Evolutionary conservation across 352 stramenopile species (phyloP).

Genomic region (Globisporangium abappressorium): DNA sequence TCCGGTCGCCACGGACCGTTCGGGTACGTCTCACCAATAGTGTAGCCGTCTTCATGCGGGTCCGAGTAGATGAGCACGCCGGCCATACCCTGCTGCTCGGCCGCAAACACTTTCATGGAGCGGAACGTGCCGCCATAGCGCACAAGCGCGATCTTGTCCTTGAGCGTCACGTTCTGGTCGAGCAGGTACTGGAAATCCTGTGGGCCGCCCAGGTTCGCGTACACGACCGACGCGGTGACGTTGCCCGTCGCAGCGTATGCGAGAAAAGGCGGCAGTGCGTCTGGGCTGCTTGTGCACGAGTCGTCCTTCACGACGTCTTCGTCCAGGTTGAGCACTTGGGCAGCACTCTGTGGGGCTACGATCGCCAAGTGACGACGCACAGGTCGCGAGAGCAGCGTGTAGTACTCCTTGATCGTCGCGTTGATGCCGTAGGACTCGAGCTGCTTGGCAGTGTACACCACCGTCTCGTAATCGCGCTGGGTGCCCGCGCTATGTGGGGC

Average conservation of each 20-base stretch:
- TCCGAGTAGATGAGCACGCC: constrained; percentile 90
- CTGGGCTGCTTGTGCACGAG: constrained; percentile 49
- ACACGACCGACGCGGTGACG: constrained; percentile 73
- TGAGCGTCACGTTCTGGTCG: constrained; percentile 57
- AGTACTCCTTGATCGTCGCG: constrained; percentile 61
- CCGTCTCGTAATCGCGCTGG: constrained; percentile 57
- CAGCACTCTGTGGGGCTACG: constrained; percentile 29
- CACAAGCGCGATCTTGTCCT: constrained; percentile 80
- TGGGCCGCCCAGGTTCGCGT: constrained; percentile 85
- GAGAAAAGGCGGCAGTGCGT: constrained; percentile 72
- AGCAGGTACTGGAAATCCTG: constrained; percentile 81
- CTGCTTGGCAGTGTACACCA: constrained; percentile 48
- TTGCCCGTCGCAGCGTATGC: constrained; percentile 80
- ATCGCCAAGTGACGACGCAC: constrained; percentile 42
- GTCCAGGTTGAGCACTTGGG: constrained; percentile 52
- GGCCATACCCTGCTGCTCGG: constrained; percentile 68
- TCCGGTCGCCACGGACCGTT: constrained; percentile 76
- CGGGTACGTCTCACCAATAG: constrained; percentile 63
- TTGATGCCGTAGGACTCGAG: constrained; percentile 65
- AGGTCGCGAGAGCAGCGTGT: constrained; percentile 68
- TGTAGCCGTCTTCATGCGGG: constrained; percentile 80
- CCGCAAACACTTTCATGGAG: constrained; percentile 83
- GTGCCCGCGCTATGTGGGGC: constrained; percentile 45
- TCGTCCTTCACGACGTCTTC: constrained; percentile 57
- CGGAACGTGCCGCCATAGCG: constrained; percentile 80